Evolutionary conservation across 2,329 filamentous ascomycete species (phyloP).

Genomic region (Trichoderma cornu-damae): DNA sequence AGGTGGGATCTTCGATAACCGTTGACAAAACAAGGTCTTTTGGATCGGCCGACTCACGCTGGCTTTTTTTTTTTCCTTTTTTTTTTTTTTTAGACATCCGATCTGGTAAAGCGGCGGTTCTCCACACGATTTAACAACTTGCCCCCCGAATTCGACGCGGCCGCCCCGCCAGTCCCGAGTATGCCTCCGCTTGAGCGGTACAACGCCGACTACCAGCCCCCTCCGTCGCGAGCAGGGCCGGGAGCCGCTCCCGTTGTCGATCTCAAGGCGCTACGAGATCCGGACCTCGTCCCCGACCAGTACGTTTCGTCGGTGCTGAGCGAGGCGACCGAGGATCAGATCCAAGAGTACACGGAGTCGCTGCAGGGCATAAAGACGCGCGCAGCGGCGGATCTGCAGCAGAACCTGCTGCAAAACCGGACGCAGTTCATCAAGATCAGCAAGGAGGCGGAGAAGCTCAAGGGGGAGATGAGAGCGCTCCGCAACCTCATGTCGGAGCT

Average conservation of each 20-base stretch:
- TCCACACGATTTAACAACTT: slow-evolving; percentile 84
- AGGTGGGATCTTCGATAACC: slow-evolving; percentile 38
- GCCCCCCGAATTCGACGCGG: slow-evolving; percentile 63
- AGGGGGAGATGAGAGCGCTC: slow-evolving; percentile 88
- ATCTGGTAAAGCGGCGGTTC: slow-evolving; percentile 90
- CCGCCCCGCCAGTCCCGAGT: slow-evolving; percentile 65
- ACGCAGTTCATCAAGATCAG: slow-evolving; percentile 99
- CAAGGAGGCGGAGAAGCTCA: slow-evolving; percentile 97
- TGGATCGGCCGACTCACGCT: not conserved
- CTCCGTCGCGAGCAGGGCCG: slow-evolving; percentile 47
- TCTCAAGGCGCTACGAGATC: slow-evolving; percentile 70
- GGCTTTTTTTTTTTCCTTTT: too few species aligned
- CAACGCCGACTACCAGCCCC: slow-evolving; percentile 47
- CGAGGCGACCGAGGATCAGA: slow-evolving; percentile 83
- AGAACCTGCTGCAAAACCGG: slow-evolving; percentile 93
- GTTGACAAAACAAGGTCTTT: not conserved
- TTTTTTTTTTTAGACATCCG: slow-evolving; percentile 60
- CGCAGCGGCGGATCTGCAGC: slow-evolving; percentile 79
- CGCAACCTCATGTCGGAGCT: slow-evolving; percentile 89
- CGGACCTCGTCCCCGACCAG: slow-evolving; percentile 71
- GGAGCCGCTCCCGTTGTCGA: slow-evolving; percentile 64
- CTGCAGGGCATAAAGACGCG: slow-evolving; percentile 72
- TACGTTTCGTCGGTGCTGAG: slow-evolving; percentile 70
- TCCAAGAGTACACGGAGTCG: slow-evolving; percentile 71
- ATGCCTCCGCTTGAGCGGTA: slow-evolving; percentile 55